Base-by-base conservation (phyloP, 768 basidiomycete species). In the Leccinum disarticulatum region DNA sequence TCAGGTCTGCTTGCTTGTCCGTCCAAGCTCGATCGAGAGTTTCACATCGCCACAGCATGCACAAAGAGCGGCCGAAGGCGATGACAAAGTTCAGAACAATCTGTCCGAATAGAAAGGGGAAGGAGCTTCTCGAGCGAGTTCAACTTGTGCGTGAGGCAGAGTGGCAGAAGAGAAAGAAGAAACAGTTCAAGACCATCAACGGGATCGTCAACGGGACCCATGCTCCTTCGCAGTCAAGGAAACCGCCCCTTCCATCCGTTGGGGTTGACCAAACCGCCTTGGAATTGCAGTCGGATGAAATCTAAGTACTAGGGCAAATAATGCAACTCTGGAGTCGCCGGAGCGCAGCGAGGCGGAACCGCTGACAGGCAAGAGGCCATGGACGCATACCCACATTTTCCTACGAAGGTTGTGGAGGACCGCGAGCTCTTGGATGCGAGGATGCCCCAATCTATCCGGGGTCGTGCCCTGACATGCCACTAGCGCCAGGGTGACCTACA, bases 1-100 rank as follows among this genome's bases (percentile, higher is more conserved):
- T 30, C 28, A 7, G 28, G 28, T 30, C 28, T 30, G 28, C 28
- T 30, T 30, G 28, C 8, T 30, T 7, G 28, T 30, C 28, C 28
- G 28, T 9, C 72, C 74, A 30, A 84, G 81, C 64, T 80, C 84
- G 4, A 88, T 87, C 55, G 85, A 87, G 65, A 73, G 72, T n/a
- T 73, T 73, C 14, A 9, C 66, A 4, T 71, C 72, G 46, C 71
- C 73, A 1, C 38, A 33, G 35, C 66, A 60, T 6, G 55, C 33
- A 53, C 62, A 61, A 31, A 58, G 27, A 35, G 60, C 43, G 13
- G 14, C 64, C 11, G 65, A 66, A 19, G 53, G 56, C 2, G 64
- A 60, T 6, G 64, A 60, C 6, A 52, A 62, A 15, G 33, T 56
- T 13, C 48, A 60, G 36, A 61, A 49, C n/a, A 30, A 7, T 30